Conservation (phyloP, 306 rosid genomes). For the Medicago ruthenica region DNA sequence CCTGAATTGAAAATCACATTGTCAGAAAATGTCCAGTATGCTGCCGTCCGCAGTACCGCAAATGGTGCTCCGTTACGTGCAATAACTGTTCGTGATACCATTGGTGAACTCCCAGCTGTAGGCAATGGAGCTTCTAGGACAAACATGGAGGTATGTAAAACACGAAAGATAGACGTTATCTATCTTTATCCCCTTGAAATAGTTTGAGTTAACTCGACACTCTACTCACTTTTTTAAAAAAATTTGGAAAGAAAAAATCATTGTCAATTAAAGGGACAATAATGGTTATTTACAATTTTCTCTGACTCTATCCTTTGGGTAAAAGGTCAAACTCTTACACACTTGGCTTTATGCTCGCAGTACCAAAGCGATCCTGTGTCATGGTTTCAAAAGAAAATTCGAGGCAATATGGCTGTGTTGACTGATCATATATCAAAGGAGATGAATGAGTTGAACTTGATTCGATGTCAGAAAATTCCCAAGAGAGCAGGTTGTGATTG, state of each 20-base stretch:
- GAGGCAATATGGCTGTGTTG: slow-evolving; percentile 74
- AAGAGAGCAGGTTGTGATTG: slow-evolving; percentile 96
- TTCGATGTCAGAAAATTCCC: slow-evolving; percentile 86
- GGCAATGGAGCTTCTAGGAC: slow-evolving; percentile 84
- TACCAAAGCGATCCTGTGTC: slow-evolving; percentile 79
- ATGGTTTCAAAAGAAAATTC: slow-evolving; percentile 90
- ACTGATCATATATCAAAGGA: slow-evolving; percentile 92
- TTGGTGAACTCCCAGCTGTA: slow-evolving; percentile 93
- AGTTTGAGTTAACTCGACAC: slow-evolving; percentile 16
- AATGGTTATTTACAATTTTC: background rate
- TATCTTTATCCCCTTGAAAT: background rate
- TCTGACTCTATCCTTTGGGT: background rate
- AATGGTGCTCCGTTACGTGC: slow-evolving; percentile 93
- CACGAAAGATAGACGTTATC: slow-evolving; percentile 6
- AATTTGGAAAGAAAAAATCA: background rate
- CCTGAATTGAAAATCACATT: slow-evolving; percentile 79
- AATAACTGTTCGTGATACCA: slow-evolving; percentile 91
- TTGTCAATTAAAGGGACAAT: background rate
- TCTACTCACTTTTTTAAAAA: background rate
- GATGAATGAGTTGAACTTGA: slow-evolving; percentile 91
- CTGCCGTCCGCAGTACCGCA: slow-evolving; percentile 89
- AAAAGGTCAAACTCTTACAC: background rate
- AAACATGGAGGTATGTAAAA: slow-evolving; percentile 67
- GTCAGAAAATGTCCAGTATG: slow-evolving; percentile 67
- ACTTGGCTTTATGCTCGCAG: slow-evolving; percentile 49